Base-by-base conservation (phyloP, 331 rosid species). In the Pyracantha coccinea region DNA sequence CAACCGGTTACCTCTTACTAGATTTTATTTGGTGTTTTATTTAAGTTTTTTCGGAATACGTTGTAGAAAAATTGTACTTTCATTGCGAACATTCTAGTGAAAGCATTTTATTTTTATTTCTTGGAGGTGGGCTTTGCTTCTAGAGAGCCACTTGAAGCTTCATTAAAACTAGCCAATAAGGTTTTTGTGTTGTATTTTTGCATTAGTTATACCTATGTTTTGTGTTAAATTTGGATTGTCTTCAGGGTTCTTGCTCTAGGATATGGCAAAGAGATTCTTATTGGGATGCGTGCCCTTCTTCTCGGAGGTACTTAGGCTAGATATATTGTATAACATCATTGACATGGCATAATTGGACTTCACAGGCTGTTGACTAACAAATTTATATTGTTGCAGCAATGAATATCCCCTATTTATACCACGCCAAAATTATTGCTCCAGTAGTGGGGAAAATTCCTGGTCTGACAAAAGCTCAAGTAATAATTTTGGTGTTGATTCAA, bases 201-300 rank as follows among this genome's bases (percentile, higher is more conserved):
- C 61, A 66, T 74, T 55, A 60, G 14, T 28, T 68, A 44, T 16
- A 29, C n/a, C 11, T 41, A 2, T 28, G 23, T 75, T 19, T 50
- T 21, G 16, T 53, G 23, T 53, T 75, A 50, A 58, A 19, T 23
- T 72, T 13, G 75, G 61, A 54, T 73, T 44, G 66, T 25, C 66
- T 78, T 74, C 84, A 94, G 99, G 97, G 97, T 77, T 94, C 99
- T 73, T 89, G 96, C 86, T 94, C 99, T 66, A 88, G 99, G 69
- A 92, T 90, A 83, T 94, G 99, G 99, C 97, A 92, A 81, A 83
- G 99, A 75, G 90, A 89, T 82, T 94, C 97, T 68, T 90, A 92
- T 86, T 89, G 97, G 90, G 77, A 89, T 77, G 90, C 97, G 23
- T 76, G 93, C 8, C 99, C 99, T 69, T 94, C 97, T 44, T 90